These are phyloP conservation scores for Physcomitrium patens DNA, from an alignment of 225 moss, liverwort and hornwort genomes.

Conservation along the genomic window DNA sequence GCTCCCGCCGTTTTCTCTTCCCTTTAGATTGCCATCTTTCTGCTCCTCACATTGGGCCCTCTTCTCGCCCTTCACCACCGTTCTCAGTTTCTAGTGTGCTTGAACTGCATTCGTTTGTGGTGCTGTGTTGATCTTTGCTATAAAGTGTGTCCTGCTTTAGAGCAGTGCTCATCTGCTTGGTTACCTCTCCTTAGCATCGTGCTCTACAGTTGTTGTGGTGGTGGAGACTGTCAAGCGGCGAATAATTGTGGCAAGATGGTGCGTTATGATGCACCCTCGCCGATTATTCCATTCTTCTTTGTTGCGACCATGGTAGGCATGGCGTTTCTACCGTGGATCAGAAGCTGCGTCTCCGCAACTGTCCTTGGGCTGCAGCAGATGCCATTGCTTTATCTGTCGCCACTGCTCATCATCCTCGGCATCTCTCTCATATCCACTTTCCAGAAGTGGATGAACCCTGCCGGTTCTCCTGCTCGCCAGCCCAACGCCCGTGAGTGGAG, in stretches of 20 bases:
- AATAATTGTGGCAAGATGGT: neutral
- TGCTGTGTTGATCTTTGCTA: too few relatives aligned
- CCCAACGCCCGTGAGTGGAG: constrained; percentile 41
- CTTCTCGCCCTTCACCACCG: too few relatives aligned
- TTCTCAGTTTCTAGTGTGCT: too few relatives aligned
- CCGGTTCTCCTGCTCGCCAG: neutral
- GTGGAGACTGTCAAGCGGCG: neutral
- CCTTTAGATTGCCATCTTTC: too few relatives aligned
- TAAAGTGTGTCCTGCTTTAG: too few relatives aligned
- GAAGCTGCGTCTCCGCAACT: constrained; percentile 10
- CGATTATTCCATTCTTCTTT: constrained; percentile 37
- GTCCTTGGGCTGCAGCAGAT: constrained; percentile 28
- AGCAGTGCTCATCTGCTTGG: too few relatives aligned
- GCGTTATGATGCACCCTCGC: constrained; percentile 36
- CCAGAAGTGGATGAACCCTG: constrained; percentile 45
- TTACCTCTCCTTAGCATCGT: too few relatives aligned
- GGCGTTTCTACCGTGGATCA: constrained; percentile 47
- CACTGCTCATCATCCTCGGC: constrained; percentile 39
- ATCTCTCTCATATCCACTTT: constrained; percentile 38
- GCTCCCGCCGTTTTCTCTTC: too few relatives aligned
- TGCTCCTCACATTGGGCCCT: too few relatives aligned
- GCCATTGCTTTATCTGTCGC: constrained; percentile 36
- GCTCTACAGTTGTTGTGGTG: too few relatives aligned
- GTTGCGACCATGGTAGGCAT: constrained; percentile 43
- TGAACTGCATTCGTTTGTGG: too few relatives aligned